These are phyloP conservation scores for Cenchrus purpureus DNA, from an alignment of 176 grass and related monocot species.

Conservation along the genomic window DNA sequence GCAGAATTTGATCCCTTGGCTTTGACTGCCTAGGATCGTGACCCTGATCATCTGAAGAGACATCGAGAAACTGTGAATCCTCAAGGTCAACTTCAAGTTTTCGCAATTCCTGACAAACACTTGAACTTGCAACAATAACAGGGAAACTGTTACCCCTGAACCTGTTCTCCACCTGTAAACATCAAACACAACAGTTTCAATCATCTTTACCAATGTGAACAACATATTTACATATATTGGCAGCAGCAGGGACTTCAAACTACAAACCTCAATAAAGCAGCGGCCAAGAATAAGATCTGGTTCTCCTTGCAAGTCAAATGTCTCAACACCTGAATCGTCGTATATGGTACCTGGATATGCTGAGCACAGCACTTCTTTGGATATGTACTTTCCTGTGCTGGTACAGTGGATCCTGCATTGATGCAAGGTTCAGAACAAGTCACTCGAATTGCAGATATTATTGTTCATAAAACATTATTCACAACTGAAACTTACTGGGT, in stretches of 20 bases:
- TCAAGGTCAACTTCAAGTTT: slow-evolving; percentile 82
- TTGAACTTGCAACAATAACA: slow-evolving; percentile 78
- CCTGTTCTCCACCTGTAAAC: slow-evolving; percentile 88
- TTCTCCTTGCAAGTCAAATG: slow-evolving; percentile 83
- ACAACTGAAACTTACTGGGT: slow-evolving; percentile 72
- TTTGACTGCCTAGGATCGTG: slow-evolving; percentile 34
- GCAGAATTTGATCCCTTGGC: slow-evolving; percentile 69
- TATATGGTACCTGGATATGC: slow-evolving; percentile 96
- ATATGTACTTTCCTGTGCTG: slow-evolving; percentile 82
- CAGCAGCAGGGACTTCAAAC: not conserved
- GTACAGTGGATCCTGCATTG: slow-evolving; percentile 90
- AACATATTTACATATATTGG: slow-evolving; percentile 17
- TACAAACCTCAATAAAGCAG: slow-evolving; percentile 89
- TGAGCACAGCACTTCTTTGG: slow-evolving; percentile 88
- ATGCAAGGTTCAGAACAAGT: slow-evolving; percentile 17
- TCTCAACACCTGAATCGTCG: slow-evolving; percentile 95
- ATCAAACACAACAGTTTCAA: slow-evolving; percentile 49
- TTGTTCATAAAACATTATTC: not conserved
- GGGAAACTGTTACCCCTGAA: slow-evolving; percentile 98
- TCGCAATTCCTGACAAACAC: slow-evolving; percentile 79
- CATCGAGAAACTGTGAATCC: slow-evolving; percentile 52
- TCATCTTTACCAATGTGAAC: slow-evolving; percentile 33
- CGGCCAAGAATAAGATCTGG: slow-evolving; percentile 64
- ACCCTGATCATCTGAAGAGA: slow-evolving; percentile 62
- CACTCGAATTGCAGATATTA: not conserved